Evolutionary conservation across 768 basidiomycete genomes (phyloP).

Genomic region (Lentinula sp.): DNA sequence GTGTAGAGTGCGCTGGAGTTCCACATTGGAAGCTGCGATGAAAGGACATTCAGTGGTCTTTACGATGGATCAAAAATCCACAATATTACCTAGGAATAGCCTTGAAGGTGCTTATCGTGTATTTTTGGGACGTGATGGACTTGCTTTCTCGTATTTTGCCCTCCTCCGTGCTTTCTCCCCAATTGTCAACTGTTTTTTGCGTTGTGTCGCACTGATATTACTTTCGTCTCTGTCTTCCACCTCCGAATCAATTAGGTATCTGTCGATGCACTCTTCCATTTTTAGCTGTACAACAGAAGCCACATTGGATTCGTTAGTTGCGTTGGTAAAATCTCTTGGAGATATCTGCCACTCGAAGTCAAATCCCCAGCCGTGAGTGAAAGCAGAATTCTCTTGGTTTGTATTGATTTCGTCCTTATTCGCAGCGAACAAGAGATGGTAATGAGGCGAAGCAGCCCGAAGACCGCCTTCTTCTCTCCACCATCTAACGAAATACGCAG

Average conservation of each 20-base stretch:
- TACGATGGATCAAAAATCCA: not conserved
- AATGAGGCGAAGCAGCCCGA: conserved; percentile 36
- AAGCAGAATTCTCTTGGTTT: not conserved
- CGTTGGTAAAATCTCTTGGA: conserved; percentile 9
- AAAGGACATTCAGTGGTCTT: not conserved
- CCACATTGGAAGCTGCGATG: not conserved
- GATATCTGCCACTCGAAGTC: conserved; percentile 67
- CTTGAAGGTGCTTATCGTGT: no score
- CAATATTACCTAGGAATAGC: not conserved
- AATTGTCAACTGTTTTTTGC: conserved; percentile 50
- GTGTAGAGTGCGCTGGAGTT: no score
- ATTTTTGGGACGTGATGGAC: not conserved
- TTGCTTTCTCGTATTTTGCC: conserved; percentile 16
- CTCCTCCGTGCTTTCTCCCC: conserved; percentile 32
- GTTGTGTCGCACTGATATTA: conserved; percentile 64
- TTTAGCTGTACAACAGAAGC: conserved; percentile 43
- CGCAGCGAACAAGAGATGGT: conserved; percentile 2
- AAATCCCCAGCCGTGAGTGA: conserved; percentile 72
- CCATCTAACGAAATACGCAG: conserved; percentile 77
- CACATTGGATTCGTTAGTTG: conserved; percentile 4
- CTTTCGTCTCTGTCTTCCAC: conserved; percentile 48
- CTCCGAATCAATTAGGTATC: conserved; percentile 36
- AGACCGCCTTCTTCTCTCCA: conserved; percentile 77
- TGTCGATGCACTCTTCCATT: conserved; percentile 69
- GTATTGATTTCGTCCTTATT: not conserved